Evolutionary conservation across 2,329 filamentous ascomycete species (phyloP), one percentile per base, ranked within the genome.

Genomic region (Cladosporium cucumerinum): DNA sequence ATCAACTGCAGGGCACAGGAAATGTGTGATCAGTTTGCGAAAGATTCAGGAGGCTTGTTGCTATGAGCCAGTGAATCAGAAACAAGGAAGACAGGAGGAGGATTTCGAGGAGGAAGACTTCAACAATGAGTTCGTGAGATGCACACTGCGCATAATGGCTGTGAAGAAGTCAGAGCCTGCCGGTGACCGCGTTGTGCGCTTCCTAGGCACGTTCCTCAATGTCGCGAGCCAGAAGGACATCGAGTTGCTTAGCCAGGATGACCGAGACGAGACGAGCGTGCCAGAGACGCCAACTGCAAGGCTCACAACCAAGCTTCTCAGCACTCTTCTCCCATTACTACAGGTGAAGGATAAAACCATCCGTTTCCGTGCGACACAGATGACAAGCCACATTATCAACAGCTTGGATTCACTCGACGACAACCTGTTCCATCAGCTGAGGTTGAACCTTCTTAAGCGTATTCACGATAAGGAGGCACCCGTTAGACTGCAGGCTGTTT

Each of bases 401-500:
- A 95, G 90, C 14, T 84, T 99, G 28, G 92, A 96, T 67, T 89
- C 92, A 1, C 92, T 98, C 71, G 95, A 98, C 72, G 93, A 97
- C 75, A 92, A 95, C 57, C 80, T 97, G 12, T 99, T 96, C 75
- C 88, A 93, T 71, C 86, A 92, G 66, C 83, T 98, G 66, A 86
- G 92, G 61, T 85, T 91, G 61, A 90, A 89, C 0, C 81, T 99
- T 43, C 80, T 96, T 52, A 96, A 91, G 78, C 86, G 95, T 36
- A 89, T 98, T 59, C 88, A 92, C 69, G 95, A 99, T 79, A 98
- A 97, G 78, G 95, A 99, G 76, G 86, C 93, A 7, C 91, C 93
- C 75, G 92, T 99, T 10, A 88, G 95, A 66, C 89, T 95, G 6
- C 95, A 99, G 76, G 95, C 95, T 7, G 92, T 97, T 0, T 83